phyloP scores from a whole-genome alignment of 345 rosid genomes.

The Gossypium sturtianum region DNA sequence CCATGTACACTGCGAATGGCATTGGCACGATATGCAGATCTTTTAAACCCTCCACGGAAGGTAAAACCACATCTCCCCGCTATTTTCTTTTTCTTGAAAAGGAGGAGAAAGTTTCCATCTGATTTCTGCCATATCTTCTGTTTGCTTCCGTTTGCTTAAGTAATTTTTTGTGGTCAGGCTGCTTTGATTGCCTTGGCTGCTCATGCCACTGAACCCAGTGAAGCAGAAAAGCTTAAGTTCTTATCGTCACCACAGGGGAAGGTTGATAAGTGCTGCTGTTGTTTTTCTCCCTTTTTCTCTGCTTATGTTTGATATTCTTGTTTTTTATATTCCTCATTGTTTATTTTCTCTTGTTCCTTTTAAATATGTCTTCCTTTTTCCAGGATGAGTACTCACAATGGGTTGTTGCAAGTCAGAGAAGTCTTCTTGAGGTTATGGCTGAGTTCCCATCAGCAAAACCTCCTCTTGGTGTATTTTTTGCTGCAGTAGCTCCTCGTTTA shows the following conservation, averaged over 20 bases:
- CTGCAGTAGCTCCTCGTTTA: conserved; percentile 79
- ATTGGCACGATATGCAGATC: conserved; percentile 66
- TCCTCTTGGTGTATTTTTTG: conserved; percentile 93
- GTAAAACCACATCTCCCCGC: conserved; percentile 12
- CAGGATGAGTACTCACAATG: conserved; percentile 93
- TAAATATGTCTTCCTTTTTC: neutral
- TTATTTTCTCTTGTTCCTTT: neutral
- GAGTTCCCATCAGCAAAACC: conserved; percentile 87
- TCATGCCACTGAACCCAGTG: conserved; percentile 79
- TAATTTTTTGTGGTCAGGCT: conserved; percentile 40
- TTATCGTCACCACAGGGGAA: conserved; percentile 66
- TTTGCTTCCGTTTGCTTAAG: neutral
- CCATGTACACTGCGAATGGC: conserved; percentile 73
- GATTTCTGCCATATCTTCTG: neutral
- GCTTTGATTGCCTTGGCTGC: conserved; percentile 87
- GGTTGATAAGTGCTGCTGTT: conserved; percentile 28
- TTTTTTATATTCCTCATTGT: neutral
- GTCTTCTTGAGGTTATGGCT: conserved; percentile 92
- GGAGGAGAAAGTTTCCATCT: neutral
- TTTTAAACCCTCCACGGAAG: conserved; percentile 80
- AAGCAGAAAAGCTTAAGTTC: conserved; percentile 54
- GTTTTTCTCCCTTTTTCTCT: neutral
- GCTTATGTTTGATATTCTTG: neutral
- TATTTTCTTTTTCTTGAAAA: too few relatives aligned
- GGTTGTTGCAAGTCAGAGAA: conserved; percentile 82